Conservation (phyloP, 2,329 filamentous ascomycete genomes). For the Eurotiales sp. region DNA sequence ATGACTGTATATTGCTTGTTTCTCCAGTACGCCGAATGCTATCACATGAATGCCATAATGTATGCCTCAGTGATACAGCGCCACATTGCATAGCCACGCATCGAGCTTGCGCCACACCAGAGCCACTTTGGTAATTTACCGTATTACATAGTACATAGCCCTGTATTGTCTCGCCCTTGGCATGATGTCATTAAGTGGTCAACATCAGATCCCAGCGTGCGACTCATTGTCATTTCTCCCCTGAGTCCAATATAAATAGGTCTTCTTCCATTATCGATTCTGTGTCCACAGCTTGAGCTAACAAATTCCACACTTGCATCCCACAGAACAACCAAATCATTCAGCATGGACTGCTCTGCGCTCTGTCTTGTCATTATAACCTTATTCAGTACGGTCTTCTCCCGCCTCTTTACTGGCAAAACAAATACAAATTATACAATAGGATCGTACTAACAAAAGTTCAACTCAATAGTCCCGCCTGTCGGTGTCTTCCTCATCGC, state of each 20-base stretch:
- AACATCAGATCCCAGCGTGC: no score
- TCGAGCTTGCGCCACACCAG: background rate
- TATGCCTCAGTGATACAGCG: background rate
- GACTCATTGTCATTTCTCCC: no score
- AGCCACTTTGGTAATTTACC: no score
- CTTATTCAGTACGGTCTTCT: slow-evolving; percentile 35
- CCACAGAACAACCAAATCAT: background rate
- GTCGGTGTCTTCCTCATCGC: slow-evolving; percentile 61
- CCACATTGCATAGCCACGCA: background rate
- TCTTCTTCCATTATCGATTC: no score
- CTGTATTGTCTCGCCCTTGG: no score
- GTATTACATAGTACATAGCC: no score
- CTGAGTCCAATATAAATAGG: no score
- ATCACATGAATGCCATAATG: no score
- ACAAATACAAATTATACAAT: no score
- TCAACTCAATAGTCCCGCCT: slow-evolving; percentile 56
- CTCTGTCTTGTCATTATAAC: slow-evolving; percentile 43
- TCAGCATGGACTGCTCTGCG: slow-evolving; percentile 14
- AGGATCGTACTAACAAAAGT: background rate
- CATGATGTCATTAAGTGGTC: no score
- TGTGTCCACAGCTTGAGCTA: no score
- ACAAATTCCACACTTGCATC: background rate
- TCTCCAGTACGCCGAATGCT: background rate
- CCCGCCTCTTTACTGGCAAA: background rate
- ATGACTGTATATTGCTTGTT: background rate